Conservation (phyloP, 2,329 filamentous ascomycete genomes). For the Trichoderma sp. region DNA sequence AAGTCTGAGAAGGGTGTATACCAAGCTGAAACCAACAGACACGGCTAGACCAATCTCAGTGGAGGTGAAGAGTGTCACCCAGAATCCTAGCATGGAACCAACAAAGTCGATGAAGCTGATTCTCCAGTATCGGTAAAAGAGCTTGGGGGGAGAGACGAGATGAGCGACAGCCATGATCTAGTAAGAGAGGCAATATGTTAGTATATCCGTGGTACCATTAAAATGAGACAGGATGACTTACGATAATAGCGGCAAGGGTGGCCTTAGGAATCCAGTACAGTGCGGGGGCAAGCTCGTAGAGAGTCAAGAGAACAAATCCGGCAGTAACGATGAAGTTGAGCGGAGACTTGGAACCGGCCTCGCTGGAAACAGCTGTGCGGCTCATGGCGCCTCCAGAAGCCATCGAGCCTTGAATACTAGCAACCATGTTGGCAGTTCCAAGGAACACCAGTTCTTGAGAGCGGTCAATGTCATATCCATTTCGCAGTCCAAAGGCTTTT, state of each 20-base stretch:
- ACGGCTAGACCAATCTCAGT: slow-evolving; percentile 58
- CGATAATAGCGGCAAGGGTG: slow-evolving; percentile 61
- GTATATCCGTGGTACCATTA: not conserved
- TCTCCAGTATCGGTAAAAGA: slow-evolving; percentile 63
- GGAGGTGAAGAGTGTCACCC: slow-evolving; percentile 60
- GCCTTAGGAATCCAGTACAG: slow-evolving; percentile 68
- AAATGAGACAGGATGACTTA: slow-evolving; percentile 28
- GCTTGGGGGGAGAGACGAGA: slow-evolving; percentile 54
- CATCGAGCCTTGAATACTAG: slow-evolving; percentile 64
- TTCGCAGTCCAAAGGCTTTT: slow-evolving; percentile 59
- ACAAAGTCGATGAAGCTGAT: slow-evolving; percentile 64
- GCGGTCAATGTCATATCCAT: slow-evolving; percentile 61
- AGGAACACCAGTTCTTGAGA: slow-evolving; percentile 65
- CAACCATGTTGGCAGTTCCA: slow-evolving; percentile 60
- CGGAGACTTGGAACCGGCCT: slow-evolving; percentile 60
- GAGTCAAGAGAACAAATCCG: slow-evolving; percentile 58
- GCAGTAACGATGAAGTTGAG: slow-evolving; percentile 59
- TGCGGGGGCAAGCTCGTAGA: slow-evolving; percentile 58
- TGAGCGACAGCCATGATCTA: slow-evolving; percentile 62
- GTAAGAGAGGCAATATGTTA: not conserved
- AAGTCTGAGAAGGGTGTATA: slow-evolving; percentile 57
- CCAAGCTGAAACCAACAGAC: slow-evolving; percentile 61
- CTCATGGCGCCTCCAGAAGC: slow-evolving; percentile 65
- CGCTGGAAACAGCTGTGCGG: slow-evolving; percentile 64
- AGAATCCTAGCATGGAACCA: slow-evolving; percentile 61